Base-by-base conservation (phyloP, 2,329 filamentous ascomycete genomes). In the Verticillium dahliae region DNA sequence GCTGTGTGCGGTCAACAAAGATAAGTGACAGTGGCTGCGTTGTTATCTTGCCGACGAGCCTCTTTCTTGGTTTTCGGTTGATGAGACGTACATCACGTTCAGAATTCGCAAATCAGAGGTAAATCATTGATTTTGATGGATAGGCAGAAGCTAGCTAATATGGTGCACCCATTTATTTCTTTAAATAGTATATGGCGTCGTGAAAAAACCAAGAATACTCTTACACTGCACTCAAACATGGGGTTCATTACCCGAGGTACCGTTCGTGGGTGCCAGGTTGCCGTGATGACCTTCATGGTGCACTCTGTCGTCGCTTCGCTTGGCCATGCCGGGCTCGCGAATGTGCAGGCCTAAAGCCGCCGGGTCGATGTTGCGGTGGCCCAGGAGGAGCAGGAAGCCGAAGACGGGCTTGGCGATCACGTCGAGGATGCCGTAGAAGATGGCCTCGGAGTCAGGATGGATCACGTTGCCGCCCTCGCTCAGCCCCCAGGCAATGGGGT, bases 341-440 rank as follows among this genome's bases (percentile, higher is more conserved):
- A 78, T 74, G 50, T 71, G 64, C 6, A 87, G 75, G 6, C 86
- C 86, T 13, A 90, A 75, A 14, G 77, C 74, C 5, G 77, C 74
- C 10, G 85, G 82, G 56, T 85, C 81, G 58, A 89, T 88, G 65
- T 82, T 83, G 56, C 84, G 78, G 71, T 89, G 87, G 1, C 85
- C 85, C 74, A 77, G 85, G 58, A 90, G 75, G 1, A 90, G 78
- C 1, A 89, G 69, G 13, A 78, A 76, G 15, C 85, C 84, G 65
- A 90, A 90, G 9, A 83, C 76, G 0, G 85, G 85, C 75, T 90
- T 90, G 6, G 87, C 81, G 3, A 89, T 63, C 5, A 90, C 72
- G 63, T 90, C 88, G 0, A 91, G 78, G 3, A 90, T 74, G 52
- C 87, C 86, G 69, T 90, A 91, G 70, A 90, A 89, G 62, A 89